Conservation (phyloP, 1,284 basidiomycete genomes). For the Ganoderma meredithae region DNA sequence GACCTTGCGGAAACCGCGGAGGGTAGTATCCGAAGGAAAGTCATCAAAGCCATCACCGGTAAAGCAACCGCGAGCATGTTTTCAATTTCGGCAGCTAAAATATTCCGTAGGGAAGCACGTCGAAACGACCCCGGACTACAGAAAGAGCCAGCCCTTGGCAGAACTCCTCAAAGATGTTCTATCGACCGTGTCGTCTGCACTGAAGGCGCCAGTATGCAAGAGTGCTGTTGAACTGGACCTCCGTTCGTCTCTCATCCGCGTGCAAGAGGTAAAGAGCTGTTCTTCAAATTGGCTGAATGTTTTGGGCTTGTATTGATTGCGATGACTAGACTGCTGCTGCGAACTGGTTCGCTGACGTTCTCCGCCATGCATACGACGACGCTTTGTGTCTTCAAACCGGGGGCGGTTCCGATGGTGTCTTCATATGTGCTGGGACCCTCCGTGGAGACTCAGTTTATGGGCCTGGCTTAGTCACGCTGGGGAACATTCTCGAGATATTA, state of each 20-base stretch:
- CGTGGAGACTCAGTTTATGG: conserved; percentile 90
- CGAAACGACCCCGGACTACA: conserved; percentile 64
- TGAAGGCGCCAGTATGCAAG: conserved; percentile 80
- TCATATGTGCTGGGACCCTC: conserved; percentile 88
- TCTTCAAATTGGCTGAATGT: neutral
- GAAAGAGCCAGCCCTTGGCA: conserved; percentile 64
- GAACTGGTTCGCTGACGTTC: conserved; percentile 92
- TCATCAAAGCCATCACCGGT: conserved; percentile 75
- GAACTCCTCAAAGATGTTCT: conserved; percentile 73
- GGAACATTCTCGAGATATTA: conserved; percentile 87
- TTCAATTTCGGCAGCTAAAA: neutral
- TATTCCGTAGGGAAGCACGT: conserved; percentile 66
- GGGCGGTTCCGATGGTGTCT: conserved; percentile 77
- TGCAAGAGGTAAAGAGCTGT: conserved; percentile 59
- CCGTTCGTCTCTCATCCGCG: conserved; percentile 78
- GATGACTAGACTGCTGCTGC: conserved; percentile 71
- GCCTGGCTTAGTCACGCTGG: conserved; percentile 65
- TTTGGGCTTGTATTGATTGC: neutral
- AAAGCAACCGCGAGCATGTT: conserved; percentile 16
- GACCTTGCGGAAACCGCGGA: conserved; percentile 67
- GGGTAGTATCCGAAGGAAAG: conserved; percentile 70
- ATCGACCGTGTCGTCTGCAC: conserved; percentile 72
- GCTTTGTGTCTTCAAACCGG: conserved; percentile 65
- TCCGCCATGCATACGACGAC: conserved; percentile 89
- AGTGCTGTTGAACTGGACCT: conserved; percentile 77